These are phyloP conservation scores for Blastobotrys peoriensis DNA, from an alignment of 805 yeast species.

Conservation along the genomic window DNA sequence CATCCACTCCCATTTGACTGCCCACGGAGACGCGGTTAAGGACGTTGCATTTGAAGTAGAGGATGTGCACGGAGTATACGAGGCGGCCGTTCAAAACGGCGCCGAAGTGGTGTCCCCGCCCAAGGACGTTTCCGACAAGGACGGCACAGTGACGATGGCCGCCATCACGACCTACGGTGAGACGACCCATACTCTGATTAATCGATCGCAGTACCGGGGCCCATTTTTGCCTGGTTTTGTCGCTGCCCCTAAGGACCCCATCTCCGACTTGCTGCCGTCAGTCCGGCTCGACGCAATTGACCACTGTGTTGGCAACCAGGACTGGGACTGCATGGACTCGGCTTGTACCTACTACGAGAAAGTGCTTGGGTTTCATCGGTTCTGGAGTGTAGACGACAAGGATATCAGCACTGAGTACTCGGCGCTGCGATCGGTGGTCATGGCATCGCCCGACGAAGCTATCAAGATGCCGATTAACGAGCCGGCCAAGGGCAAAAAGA, in stretches of 20 bases:
- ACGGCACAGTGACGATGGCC: slow-evolving; percentile 51
- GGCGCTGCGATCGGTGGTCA: slow-evolving; percentile 67
- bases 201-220: slow-evolving; percentile 32
- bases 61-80: slow-evolving; percentile 41
- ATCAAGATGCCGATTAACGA: slow-evolving; percentile 82
- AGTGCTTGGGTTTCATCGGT: slow-evolving; percentile 67
- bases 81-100: slow-evolving; percentile 47
- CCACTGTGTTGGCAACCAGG: slow-evolving; percentile 76
- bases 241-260: slow-evolving; percentile 16
- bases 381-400: slow-evolving; percentile 80
- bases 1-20: slow-evolving; percentile 41
- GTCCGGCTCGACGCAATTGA: slow-evolving; percentile 47
- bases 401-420: slow-evolving; percentile 66
- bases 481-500: slow-evolving; percentile 63
- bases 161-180: slow-evolving; percentile 52
- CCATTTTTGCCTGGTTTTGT: slow-evolving; percentile 52
- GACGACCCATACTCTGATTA: slow-evolving; percentile 61
- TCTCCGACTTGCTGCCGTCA: slow-evolving; percentile 30
- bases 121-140: slow-evolving; percentile 32
- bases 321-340: slow-evolving; percentile 57
- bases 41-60: slow-evolving; percentile 65
- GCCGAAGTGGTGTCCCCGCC: slow-evolving; percentile 38
- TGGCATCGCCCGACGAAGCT: slow-evolving; percentile 59
- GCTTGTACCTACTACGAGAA: slow-evolving; percentile 56
- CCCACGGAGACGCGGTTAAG: slow-evolving; percentile 77